phyloP scores from a whole-genome alignment of 345 rosid genomes.

The Moringa oleifera region DNA sequence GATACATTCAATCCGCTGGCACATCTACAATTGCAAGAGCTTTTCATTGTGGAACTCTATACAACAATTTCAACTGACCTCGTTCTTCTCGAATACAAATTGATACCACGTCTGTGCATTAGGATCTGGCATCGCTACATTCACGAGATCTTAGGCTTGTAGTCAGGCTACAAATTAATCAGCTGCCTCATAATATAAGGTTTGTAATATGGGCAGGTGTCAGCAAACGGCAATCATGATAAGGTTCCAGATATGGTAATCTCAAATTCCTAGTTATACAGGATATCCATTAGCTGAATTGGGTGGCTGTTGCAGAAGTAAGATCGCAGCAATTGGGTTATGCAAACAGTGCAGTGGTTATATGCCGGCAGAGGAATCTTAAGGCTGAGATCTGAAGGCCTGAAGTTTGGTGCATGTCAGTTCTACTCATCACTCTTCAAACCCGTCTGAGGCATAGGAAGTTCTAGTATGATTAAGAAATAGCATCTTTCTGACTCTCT shows the following conservation, averaged over 20 bases:
- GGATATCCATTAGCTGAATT: constrained; percentile 8
- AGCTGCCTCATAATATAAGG: constrained; percentile 6
- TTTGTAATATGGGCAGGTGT: constrained; percentile 1
- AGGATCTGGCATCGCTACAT: neutral
- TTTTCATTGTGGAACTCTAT: neutral
- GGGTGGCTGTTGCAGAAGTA: constrained; percentile 7
- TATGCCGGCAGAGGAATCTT: constrained; percentile 2
- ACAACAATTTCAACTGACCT: neutral
- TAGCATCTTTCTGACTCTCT: constrained; percentile 73
- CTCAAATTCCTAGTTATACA: constrained; percentile 2
- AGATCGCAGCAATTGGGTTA: constrained; percentile 15
- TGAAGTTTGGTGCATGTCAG: neutral
- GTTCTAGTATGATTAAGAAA: constrained; percentile 68
- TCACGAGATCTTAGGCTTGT: neutral
- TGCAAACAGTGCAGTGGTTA: constrained; percentile 3
- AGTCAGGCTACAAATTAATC: no score
- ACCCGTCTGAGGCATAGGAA: constrained; percentile 43
- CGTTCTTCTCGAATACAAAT: neutral
- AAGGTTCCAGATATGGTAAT: neutral
- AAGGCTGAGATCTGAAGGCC: constrained; percentile 17
- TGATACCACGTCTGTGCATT: neutral
- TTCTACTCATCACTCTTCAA: constrained; percentile 27
- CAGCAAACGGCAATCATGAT: constrained; percentile 1
- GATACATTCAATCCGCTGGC: no score
- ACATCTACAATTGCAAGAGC: neutral